phyloP scores from a whole-genome alignment of 2,329 filamentous ascomycete species.

The Knufia petricola region DNA sequence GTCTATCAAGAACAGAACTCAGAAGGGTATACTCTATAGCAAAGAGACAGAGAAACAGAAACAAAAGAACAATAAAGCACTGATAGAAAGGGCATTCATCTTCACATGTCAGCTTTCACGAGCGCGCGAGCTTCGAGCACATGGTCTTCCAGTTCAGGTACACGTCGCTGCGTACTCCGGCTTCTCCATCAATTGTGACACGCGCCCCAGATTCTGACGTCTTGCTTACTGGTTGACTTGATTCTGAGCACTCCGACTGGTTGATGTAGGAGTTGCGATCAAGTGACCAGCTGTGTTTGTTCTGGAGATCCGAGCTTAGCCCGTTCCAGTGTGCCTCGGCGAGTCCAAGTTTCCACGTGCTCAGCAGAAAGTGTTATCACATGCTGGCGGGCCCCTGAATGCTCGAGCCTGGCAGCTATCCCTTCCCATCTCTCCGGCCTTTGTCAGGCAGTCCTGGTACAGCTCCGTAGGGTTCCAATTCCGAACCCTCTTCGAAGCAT shows the following conservation, averaged over 20 bases:
- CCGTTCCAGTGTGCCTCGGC: slow-evolving; percentile 1
- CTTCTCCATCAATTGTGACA: slow-evolving; percentile 3
- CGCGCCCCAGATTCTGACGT: slow-evolving; percentile 9
- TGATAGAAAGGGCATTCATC: neutral
- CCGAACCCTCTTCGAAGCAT: no score
- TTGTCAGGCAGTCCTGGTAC: no score
- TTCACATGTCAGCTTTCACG: slow-evolving; percentile 11
- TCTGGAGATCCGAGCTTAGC: neutral
- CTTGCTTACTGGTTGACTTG: neutral
- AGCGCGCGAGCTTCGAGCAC: no score
- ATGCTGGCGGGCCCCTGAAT: no score
- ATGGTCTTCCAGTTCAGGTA: slow-evolving; percentile 2
- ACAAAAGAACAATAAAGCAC: neutral
- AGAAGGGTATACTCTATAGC: neutral
- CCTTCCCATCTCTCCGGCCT: no score
- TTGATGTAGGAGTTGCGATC: neutral
- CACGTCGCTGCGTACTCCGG: neutral
- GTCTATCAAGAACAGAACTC: neutral
- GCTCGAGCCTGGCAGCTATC: no score
- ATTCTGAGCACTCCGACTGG: slow-evolving; percentile 5
- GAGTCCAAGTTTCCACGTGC: neutral
- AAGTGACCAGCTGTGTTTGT: slow-evolving; percentile 1
- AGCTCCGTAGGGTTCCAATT: no score
- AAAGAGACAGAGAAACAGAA: neutral
- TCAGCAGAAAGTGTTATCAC: no score